Conservation (phyloP, 148 eudicot species). For the Beta vulgaris region DNA sequence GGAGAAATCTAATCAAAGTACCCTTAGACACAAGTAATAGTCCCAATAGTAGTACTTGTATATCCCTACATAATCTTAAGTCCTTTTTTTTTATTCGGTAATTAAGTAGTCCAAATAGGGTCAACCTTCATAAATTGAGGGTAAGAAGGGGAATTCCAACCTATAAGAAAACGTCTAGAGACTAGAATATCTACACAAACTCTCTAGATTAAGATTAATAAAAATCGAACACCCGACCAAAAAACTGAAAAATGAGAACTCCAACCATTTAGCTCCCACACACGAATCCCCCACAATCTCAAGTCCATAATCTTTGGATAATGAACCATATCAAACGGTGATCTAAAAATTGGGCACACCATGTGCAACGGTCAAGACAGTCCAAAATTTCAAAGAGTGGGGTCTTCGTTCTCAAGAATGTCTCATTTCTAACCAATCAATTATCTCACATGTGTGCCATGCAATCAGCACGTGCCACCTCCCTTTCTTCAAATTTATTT, state of each 20-base stretch:
- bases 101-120: too few relatives aligned
- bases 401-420: constrained; percentile 3
- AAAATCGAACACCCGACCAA: too few relatives aligned
- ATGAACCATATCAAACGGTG: constrained; percentile 6
- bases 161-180: too few relatives aligned
- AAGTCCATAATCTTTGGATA: not conserved
- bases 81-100: too few relatives aligned
- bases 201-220: too few relatives aligned
- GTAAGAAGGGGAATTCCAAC: too few relatives aligned
- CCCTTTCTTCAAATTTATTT: constrained; percentile 24
- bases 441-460: constrained; percentile 30
- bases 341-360: constrained; percentile 11
- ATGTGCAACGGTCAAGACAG: constrained; percentile 26
- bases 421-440: constrained; percentile 16
- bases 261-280: too few relatives aligned
- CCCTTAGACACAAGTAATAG: not conserved
- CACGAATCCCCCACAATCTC: not conserved
- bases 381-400: constrained; percentile 19
- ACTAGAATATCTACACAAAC: too few relatives aligned
- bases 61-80: too few relatives aligned
- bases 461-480: constrained; percentile 29
- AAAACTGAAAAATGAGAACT: too few relatives aligned
- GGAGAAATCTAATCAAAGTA: not conserved
- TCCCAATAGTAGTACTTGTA: too few relatives aligned
- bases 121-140: too few relatives aligned